Evolutionary conservation across 441 rosid species (phyloP).

Genomic region (Arabidopsis hybrid): DNA sequence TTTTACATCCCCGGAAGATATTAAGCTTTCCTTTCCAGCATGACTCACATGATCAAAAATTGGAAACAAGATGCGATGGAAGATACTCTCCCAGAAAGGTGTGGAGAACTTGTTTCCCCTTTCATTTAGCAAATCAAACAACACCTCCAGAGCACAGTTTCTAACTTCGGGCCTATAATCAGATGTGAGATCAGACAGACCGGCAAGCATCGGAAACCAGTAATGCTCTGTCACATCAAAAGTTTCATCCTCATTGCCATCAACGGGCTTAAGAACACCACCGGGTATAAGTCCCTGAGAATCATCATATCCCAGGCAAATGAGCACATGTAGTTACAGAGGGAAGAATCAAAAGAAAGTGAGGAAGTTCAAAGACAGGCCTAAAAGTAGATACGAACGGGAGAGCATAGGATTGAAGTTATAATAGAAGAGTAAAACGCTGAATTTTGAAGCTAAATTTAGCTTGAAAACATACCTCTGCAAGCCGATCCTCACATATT

Average conservation of each 20-base stretch:
- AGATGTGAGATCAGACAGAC: slow-evolving; percentile 96
- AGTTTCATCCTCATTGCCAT: slow-evolving; percentile 59
- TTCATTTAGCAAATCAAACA: slow-evolving; percentile 98
- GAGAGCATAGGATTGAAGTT: slow-evolving; percentile 11
- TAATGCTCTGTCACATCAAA: slow-evolving; percentile 97
- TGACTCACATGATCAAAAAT: slow-evolving; percentile 98
- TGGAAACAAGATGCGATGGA: slow-evolving; percentile 97
- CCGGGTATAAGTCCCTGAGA: slow-evolving; percentile 96
- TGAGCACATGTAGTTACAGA: slow-evolving; percentile 29
- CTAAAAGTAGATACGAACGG: slow-evolving; percentile 6
- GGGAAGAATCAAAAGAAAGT: slow-evolving; percentile 38
- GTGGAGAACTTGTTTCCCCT: slow-evolving; percentile 96
- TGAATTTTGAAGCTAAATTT: slow-evolving; percentile 18
- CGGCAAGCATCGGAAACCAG: slow-evolving; percentile 99
- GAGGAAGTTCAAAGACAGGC: slow-evolving; percentile 38
- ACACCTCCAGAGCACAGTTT: slow-evolving; percentile 97
- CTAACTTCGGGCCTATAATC: slow-evolving; percentile 97
- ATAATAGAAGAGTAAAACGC: slow-evolving; percentile 10
- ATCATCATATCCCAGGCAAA: slow-evolving; percentile 34
- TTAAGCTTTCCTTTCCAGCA: slow-evolving; percentile 85
- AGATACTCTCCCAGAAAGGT: slow-evolving; percentile 99
- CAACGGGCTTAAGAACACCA: slow-evolving; percentile 86
- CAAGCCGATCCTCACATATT: slow-evolving; percentile 99
- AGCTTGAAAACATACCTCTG: slow-evolving; percentile 71
- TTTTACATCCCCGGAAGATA: slow-evolving; percentile 85